phyloP scores from a whole-genome alignment of 805 yeast genomes.

The Scheffersomyces amazonensis region DNA sequence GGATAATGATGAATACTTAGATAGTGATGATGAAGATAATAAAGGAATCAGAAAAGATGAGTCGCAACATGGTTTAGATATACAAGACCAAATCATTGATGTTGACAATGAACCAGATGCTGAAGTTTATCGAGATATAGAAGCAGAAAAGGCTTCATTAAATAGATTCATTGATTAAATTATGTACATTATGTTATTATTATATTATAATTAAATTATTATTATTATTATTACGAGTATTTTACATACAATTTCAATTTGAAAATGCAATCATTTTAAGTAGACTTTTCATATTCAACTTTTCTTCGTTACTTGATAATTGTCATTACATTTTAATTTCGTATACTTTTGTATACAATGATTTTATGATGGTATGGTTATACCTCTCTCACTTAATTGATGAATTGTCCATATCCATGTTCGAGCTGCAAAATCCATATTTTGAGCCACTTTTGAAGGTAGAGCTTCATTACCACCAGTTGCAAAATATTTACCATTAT shows the following conservation, averaged over 20 bases:
- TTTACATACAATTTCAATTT: no score
- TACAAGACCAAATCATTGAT: background rate
- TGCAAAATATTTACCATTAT: conserved; percentile 68
- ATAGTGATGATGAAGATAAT: conserved; percentile 3
- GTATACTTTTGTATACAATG: no score
- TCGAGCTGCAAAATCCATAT: conserved; percentile 58
- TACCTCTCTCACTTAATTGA: conserved; percentile 50
- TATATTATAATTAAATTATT: no score
- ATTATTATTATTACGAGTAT: no score
- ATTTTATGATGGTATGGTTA: conserved; percentile 28
- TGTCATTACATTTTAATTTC: no score
- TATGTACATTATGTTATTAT: no score
- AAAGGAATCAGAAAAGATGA: conserved; percentile 1
- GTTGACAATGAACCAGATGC: background rate
- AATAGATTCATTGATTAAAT: background rate
- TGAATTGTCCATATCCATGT: conserved; percentile 80
- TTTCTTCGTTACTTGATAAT: no score
- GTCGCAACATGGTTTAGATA: background rate
- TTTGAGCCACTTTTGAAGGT: conserved; percentile 57
- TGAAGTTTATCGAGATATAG: background rate
- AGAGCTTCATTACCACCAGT: conserved; percentile 55
- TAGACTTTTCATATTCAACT: no score
- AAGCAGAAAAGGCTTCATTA: background rate
- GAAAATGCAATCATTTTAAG: no score
- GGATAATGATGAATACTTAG: conserved; percentile 1